phyloP scores from a whole-genome alignment of 208 protist genomes.

The Acanthamoeba healyi region DNA sequence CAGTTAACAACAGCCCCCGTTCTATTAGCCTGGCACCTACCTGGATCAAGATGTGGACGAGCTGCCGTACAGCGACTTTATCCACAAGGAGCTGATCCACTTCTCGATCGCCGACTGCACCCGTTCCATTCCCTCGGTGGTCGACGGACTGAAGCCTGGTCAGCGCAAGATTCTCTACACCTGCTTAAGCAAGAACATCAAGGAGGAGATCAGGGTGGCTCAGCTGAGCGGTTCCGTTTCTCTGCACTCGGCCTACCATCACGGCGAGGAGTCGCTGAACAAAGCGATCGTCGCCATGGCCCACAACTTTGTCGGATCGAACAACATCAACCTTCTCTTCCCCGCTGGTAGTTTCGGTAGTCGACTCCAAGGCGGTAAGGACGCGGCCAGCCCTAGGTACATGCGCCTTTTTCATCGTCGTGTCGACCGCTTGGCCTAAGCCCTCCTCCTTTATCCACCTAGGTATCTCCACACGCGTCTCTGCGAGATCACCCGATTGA shows the following conservation, averaged over 20 bases:
- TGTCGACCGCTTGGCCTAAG: not conserved
- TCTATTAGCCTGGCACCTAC: slow-evolving; percentile 81
- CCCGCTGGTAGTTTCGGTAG: slow-evolving; percentile 99
- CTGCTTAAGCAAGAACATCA: slow-evolving; percentile 99
- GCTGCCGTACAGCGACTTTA: slow-evolving; percentile 94
- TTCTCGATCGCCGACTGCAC: slow-evolving; percentile 98
- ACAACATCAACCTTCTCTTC: slow-evolving; percentile 99
- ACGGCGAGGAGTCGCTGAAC: slow-evolving; percentile 98
- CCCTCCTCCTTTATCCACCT: slow-evolving; percentile 92
- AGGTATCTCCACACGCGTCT: slow-evolving; percentile 99
- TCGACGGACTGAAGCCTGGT: slow-evolving; percentile 99
- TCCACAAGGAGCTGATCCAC: slow-evolving; percentile 99
- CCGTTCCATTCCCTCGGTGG: slow-evolving; percentile 94
- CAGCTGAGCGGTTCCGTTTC: slow-evolving; percentile 98
- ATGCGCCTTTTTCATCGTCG: slow-evolving; percentile 91
- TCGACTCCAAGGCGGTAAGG: slow-evolving; percentile 98
- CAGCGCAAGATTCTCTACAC: slow-evolving; percentile 99
- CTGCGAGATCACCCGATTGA: slow-evolving; percentile 93
- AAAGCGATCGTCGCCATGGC: slow-evolving; percentile 99
- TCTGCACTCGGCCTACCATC: slow-evolving; percentile 98
- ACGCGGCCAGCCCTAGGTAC: slow-evolving; percentile 98
- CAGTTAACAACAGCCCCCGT: too few species aligned
- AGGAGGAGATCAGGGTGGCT: slow-evolving; percentile 98
- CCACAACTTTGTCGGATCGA: slow-evolving; percentile 98
- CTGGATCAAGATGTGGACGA: slow-evolving; percentile 82